Evolutionary conservation across 768 basidiomycete genomes (phyloP), one percentile per base, ranked within the genome.

Genomic region (Naganishia vaughanmartiniae): DNA sequence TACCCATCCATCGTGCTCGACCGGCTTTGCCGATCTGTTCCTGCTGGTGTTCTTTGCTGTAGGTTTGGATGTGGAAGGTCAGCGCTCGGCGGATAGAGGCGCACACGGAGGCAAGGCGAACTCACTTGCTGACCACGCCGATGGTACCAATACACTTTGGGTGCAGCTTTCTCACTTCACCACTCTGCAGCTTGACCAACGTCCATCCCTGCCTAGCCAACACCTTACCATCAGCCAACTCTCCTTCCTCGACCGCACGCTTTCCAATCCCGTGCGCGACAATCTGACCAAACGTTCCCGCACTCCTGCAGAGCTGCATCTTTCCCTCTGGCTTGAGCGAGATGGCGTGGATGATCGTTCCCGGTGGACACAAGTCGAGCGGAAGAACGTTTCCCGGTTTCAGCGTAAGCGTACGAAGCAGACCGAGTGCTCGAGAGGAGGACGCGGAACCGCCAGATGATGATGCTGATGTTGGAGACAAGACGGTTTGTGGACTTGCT

Each of bases 341-440:
- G 72, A 99, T 85, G 76, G 86, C 89, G 85, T 97, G 93, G 71
- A 98, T 87, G 78, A 90, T 85, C 11, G 93, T 96, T 87, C 84
- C 93, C n/a, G 90, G 86, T 1, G 96, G 96, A 72, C 98, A 92
- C 72, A 96, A 87, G 54, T 89, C 88, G 55, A 99, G 83, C 0
- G 92, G 93, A 17, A 99, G 87, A 65, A 94, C 93, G 77, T 98
- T 97, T 55, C 96, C 96, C 0, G 90, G 88, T 77, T 90, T 90
- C 80, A 97, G 82, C 3, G 92, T 92, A 78, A 88, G 82, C 0
- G 90, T 87, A 30, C 94, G 90, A 39, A 97, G 86, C 42, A 92
- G 84, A 83, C 93, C 92, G 36, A 94, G 82, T 1, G 91, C 90
- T 65, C 96, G 87, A 36, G 78, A 74, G 56, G 74, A 71, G 30